Base-by-base conservation (phyloP, 768 basidiomycete species). In the Xerocomellus chrysenteron region DNA sequence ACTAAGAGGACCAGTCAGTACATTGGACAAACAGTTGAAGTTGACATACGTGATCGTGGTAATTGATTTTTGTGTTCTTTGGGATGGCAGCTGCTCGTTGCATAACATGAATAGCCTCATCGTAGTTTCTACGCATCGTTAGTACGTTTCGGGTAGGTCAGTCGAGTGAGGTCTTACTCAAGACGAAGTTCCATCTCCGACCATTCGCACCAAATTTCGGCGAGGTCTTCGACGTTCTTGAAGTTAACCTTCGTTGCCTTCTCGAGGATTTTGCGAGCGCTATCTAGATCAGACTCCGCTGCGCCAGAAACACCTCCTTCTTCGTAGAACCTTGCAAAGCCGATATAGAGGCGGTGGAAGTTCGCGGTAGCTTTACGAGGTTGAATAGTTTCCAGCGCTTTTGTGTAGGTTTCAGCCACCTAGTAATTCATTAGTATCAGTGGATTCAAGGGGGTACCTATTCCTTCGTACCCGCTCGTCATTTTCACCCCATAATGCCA, bases 131-230 rank as follows among this genome's bases (percentile, higher is more conserved):
- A 66, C n/a, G 30, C 2, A 24, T 17, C 24, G 40, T 71, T 8
- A 70, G 64, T 30, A 52, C 14, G 14, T 45, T 37, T 54, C 43
- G 9, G 14, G 19, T 2, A 49, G 13, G 17, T 32, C 47, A 37
- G 6, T 41, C 30, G 28, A 59, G 17, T 42, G 14, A 33, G 4
- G 6, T 80, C 92, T 65, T 75, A 95, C 95, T 96, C 95, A 48
- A 94, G 88, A 42, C 96, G 85, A 48, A 98, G 80, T 70, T 99
- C 97, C 88, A 98, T 86, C 74, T 99, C 97, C 8, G 97, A 86
- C 96, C 97, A 98, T 74, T 98, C 97, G 66, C 95, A 98, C 97
- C 97, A 99, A 14, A 98, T 83, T 71, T 98, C 97, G 0, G 97
- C 97, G 24, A 99, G 80, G 65, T 99, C 97, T 68, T 99, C 96